Evolutionary conservation across 441 rosid species (phyloP), one percentile per base, ranked within the genome.

Genomic region (Populus hybrid): DNA sequence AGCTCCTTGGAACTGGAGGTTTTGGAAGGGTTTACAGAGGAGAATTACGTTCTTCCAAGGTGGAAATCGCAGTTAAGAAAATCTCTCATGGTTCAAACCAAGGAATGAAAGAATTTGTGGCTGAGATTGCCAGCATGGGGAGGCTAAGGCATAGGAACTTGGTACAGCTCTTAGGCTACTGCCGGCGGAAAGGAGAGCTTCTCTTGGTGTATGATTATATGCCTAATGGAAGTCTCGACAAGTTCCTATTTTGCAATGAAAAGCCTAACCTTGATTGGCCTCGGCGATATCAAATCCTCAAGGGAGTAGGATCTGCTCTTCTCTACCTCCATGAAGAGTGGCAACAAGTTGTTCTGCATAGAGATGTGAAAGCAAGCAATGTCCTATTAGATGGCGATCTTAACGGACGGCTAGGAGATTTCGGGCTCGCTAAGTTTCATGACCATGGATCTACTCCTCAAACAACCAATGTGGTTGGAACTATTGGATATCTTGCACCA

Each of bases 291-390:
- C 61, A 74, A 36, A 76, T 87, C 79, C n/a, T 87, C 12, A 82
- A 66, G 63, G 90, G 86, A 12, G 86, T 82, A 23, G 86, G 85
- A 2, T 46, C 75, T 0, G 85, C 74, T 26, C 85, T 84, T 1
- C 69, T 77, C 18, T 85, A 85, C 50, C 83, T 87, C 16, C 90
- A 87, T 14, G 87, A 87, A 34, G 88, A 77, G 16, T 84, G 90
- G 86, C 85, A 84, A 66, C 85, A 84, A 70, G 79, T 81, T 4
- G 85, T 87, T 34, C 67, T 87, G 28, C 88, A 87, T 67, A 80
- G 90, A 59, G 88, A 87, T 8, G 78, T 86, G 18, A 87, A 86
- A 69, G 69, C 82, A 0, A 79, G 82, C 72, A 82, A 82, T 26
- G 80, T 79, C 14, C 30, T 79, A 9, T 71, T 88, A 34, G 90